Evolutionary conservation across 176 grass and related monocot genomes (phyloP), one percentile per base, ranked within the genome.

Genomic region (Carex scoparia): DNA sequence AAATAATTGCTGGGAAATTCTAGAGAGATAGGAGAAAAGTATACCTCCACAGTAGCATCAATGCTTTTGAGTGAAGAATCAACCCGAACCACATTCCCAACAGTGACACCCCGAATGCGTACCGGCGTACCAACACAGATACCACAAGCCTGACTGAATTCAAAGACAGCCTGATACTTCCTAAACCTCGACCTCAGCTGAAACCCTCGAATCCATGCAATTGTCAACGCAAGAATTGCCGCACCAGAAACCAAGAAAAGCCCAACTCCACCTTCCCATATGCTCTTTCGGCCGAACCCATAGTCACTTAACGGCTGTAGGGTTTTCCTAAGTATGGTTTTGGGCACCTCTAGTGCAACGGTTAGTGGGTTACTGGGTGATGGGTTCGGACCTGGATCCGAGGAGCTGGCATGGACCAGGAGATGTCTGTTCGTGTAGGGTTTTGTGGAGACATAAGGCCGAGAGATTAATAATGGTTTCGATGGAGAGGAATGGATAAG

Each of bases 181-280:
- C 90, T 89, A 84, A 99, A 92, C 1, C 93, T 88, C 0, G 93
- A 92, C 30, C 97, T 87, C 37, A 95, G 66, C 87, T 96, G 93
- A 90, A 94, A 91, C 0, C 93, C 96, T 0, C 91, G 79, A 65
- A 99, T 91, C 97, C 97, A 99, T 3, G 90, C 93, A 16, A 99
- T 81, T 0, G 91, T 71, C 58, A 99, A 91, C 19, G 91, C 97
- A 9, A 99, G 84, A 19, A 99, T 63, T 15, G 68, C 91, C 0
- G 90, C 93, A 10, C 93, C 97, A 27, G 97, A 94, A 76, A 99
- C 93, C 90, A 99, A 92, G 90, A 99, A 95, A 75, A 99, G 85
- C 71, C 96, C 97, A 40, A 99, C 93, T 40, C 97, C 97, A 71
- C 97, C 97, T 83, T 99, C 97, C 97, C 93, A 99, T 73, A 99